Conservation (phyloP, 192 early-diverging fungal species). For the Coemansia sp. region DNA sequence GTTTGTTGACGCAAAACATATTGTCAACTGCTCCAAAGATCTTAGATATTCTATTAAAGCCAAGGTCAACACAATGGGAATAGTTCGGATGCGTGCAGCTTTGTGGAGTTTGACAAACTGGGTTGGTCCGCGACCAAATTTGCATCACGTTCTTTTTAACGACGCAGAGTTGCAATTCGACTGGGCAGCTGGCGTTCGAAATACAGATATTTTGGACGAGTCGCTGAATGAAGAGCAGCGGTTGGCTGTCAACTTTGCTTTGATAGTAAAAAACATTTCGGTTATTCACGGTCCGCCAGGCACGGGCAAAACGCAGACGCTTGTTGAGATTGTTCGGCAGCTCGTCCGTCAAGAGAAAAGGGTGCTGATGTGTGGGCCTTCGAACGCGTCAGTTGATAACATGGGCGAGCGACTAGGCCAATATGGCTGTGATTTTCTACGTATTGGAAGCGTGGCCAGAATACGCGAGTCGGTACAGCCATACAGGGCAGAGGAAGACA, state of each 20-base stretch:
- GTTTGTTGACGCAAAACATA: background rate
- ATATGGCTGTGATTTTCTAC: constrained; percentile 58
- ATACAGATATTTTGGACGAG: constrained; percentile 57
- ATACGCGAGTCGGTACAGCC: constrained; percentile 52
- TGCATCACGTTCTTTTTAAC: constrained; percentile 51
- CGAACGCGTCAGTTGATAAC: constrained; percentile 88
- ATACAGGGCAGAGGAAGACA: background rate
- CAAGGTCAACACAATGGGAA: constrained; percentile 39
- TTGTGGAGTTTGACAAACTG: constrained; percentile 18
- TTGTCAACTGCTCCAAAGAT: constrained; percentile 16
- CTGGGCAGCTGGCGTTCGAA: background rate
- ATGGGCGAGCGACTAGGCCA: constrained; percentile 72
- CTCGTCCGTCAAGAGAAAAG: constrained; percentile 57
- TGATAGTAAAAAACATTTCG: constrained; percentile 64
- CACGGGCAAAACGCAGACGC: constrained; percentile 86
- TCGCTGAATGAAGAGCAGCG: constrained; percentile 70
- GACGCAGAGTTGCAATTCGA: constrained; percentile 27
- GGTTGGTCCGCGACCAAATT: constrained; percentile 17
- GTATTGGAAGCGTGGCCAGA: constrained; percentile 82
- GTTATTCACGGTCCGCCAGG: constrained; percentile 87
- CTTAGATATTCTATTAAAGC: background rate
- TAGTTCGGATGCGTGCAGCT: constrained; percentile 39
- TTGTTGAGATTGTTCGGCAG: constrained; percentile 83
- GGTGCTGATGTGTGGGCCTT: constrained; percentile 85
- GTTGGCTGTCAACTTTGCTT: constrained; percentile 62